Base-by-base conservation (phyloP, 148 eudicot genomes). In the Persicaria tinctoria region DNA sequence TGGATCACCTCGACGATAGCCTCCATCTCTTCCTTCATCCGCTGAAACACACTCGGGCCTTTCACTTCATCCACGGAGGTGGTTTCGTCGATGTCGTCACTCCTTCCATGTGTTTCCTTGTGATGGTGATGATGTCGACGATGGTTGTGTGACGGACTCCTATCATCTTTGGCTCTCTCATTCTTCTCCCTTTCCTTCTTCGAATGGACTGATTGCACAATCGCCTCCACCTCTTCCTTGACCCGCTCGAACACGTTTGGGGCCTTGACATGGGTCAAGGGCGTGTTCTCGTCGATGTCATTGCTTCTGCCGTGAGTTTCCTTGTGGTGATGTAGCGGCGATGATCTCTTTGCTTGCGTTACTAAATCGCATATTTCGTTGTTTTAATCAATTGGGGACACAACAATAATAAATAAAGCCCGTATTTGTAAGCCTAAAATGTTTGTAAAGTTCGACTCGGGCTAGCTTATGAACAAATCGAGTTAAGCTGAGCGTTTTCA, bases 291-390 rank as follows among this genome's bases (percentile, higher is more conserved):
- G 62, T 93, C 91, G 46, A 93, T 91, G 74, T 89, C 94, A 68
- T 87, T 82, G 46, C 97, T 93, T 46, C 73, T 87, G 60, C 98
- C 97, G 63, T 91, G 98, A 57, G 98, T 91, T 84, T 93, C 98
- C 78, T 85, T 85, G 79, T 86, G 83, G 79, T 93, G 98, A 11
- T 18, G 82, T 0, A 4, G 57, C 11, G 71, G n/a, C 9, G 88
- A 89, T 18, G 63, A 57, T 18, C 63, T 18, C 32, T 18, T 57
- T 57, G 32, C 63, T 10, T 27, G 45, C 27, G 68, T 63, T 9
- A 63, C 68, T 63, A 32, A 63, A 63, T 63, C 38, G 8, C 5
- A 16, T 8, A 4, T 4, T 63, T 45, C 27, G 68, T 38, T 9
- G 41, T 59, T 59, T 8, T 23, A 59, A 59, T 59, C 8, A 6